Evolutionary conservation across 495 filamentous ascomycete genomes (phyloP), one percentile per base, ranked within the genome.

Genomic region (Penicillium pancosmium): DNA sequence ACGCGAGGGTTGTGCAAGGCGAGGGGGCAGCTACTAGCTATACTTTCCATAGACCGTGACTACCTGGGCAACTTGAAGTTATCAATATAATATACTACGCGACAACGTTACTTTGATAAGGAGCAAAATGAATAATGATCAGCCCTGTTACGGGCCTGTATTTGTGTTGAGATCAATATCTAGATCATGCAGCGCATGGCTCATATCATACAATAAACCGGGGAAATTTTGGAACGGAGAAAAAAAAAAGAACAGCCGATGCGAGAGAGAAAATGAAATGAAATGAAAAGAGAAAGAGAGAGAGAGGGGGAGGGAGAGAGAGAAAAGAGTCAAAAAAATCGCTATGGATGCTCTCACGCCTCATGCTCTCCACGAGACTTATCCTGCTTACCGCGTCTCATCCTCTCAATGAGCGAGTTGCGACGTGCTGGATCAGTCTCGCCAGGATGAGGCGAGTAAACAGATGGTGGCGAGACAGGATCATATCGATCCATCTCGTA

Each of bases 381-480:
- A 13, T 56, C 50, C 21, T 62, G 21, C 56, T 67, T 68, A 31
- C 35, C 50, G 8, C 49, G 54, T 43, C 55, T 54, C 53, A 46
- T 57, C 15, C 58, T 44, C n/a, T 56, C 36, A 5, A 61, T 15
- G 16, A 64, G 58, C 4, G 64, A 67, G 16, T 27, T 36, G 1
- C 55, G 60, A 11, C 52, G 55, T 0, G 41, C 12, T 10, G 54
- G 47, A 46, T n/a, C 12, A 18, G 52, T 9, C 4, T 49, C 21
- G 35, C 27, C 25, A 52, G 54, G 50, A 33, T 66, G 66, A 13
- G 49, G 54, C 4, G 64, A 63, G 55, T 70, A 68, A 48, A 55
- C 47, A 0, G 68, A 61, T 2, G 62, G 63, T 15, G 68, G 63
- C 5, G 68, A 70, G 31, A 66, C 56, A 6, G 68, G 63, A 31